Conservation (phyloP, 805 yeast genomes). For the Saccharomycopsis schoenii region DNA sequence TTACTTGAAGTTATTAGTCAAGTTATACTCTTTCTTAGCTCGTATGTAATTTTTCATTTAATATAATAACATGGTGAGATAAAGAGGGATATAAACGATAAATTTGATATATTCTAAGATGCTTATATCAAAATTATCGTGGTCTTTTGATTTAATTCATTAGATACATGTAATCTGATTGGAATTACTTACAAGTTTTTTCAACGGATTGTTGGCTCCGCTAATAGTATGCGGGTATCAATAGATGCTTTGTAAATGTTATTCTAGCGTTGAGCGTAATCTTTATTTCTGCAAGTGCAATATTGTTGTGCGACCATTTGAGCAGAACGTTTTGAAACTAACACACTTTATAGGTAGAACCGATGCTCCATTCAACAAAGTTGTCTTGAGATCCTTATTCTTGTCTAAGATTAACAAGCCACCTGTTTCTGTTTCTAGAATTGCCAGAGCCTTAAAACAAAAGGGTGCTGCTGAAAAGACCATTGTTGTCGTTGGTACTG, state of each 20-base stretch:
- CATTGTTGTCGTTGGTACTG: slow-evolving; percentile 98
- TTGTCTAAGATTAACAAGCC: slow-evolving; percentile 99
- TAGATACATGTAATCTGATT: neutral
- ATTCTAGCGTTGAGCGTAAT: slow-evolving; percentile 15
- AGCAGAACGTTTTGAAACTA: slow-evolving; percentile 37
- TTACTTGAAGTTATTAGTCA: slow-evolving; percentile 95
- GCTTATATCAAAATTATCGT: neutral
- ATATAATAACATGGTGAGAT: neutral
- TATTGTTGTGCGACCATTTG: slow-evolving; percentile 31
- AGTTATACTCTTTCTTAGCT: slow-evolving; percentile 98
- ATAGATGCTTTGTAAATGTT: neutral
- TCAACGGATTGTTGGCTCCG: slow-evolving; percentile 1
- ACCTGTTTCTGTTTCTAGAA: slow-evolving; percentile 94
- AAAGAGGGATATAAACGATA: neutral
- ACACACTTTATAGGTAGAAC: slow-evolving; percentile 71
- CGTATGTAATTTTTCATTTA: slow-evolving; percentile 54
- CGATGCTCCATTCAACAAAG: slow-evolving; percentile 98
- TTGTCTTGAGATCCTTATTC: slow-evolving; percentile 87
- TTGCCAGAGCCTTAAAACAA: slow-evolving; percentile 74
- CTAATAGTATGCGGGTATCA: neutral
- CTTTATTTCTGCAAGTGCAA: slow-evolving; percentile 32
- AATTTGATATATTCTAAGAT: neutral
- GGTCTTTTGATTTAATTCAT: neutral
- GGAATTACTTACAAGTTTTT: neutral
- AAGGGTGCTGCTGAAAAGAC: slow-evolving; percentile 83